Evolutionary conservation across 768 basidiomycete genomes (phyloP), one percentile per base, ranked within the genome.

Genomic region (Rhodotorula graminis): DNA sequence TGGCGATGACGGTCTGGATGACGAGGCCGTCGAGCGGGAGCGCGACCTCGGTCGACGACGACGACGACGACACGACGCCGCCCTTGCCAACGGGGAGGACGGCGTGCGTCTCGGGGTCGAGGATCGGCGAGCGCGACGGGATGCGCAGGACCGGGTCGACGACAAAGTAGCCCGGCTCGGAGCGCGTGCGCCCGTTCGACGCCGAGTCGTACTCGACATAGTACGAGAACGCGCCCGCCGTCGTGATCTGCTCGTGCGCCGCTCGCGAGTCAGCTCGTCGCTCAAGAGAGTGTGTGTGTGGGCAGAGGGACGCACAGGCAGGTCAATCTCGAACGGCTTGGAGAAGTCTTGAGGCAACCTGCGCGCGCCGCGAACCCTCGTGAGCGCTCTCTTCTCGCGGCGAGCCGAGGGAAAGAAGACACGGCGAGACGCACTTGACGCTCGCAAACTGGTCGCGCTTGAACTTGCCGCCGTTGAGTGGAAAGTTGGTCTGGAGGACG

Each of bases 401-500:
- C 27, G 5, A 46, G n/a, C 6, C 25, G 7, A 19, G 25, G 16
- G 23, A 37, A 4, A 12, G 29, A 0, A 0, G 7, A 3, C 7
- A 64, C 61, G 25, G 56, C 11, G 25, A 27, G 52, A 82, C 90
- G 79, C 81, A 93, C 95, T 82, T 88, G 79, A 91, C 85, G 80
- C 92, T 85, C 4, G 87, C 84, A 80, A 90, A 91, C 61, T 82
- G 85, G 72, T 88, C 87, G 42, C 96, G 86, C 56, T 86, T 86
- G 80, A 97, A 98, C 29, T 80, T 82, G 47, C 93, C 92, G 9
- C 94, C 95, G 76, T 98, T 91, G 12, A 99, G 85, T 3, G 96
- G 96, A 78, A 98, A 97, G 80, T 98, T 97, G 69, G 93, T 95
- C 83, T 89, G 92, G 81, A 99, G 90, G 2, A 93, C 86, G 64